Base-by-base conservation (phyloP, 306 rosid species). In the Sicyos edulis region DNA sequence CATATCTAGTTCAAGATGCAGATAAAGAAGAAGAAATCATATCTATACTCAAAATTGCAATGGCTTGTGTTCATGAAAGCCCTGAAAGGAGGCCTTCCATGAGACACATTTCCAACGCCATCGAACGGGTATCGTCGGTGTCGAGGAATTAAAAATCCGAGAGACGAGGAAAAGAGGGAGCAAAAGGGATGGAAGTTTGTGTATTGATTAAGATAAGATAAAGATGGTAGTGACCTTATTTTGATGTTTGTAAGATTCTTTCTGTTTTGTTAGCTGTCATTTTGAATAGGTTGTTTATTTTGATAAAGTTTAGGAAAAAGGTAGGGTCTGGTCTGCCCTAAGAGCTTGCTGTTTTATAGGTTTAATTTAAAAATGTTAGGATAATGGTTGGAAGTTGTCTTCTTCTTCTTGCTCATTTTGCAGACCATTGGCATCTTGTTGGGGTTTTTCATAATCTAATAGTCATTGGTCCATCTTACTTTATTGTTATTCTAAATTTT, bases 41-140 rank as follows among this genome's bases (percentile, higher is more conserved):
- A 16, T 96, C 83, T 37, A 91, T 87, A 63, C 77, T 93, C 80
- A 91, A 91, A 89, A 84, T 93, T 50, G 95, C 97, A 44, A 84
- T 93, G 87, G 97, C 99, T 55, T 91, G 97, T 80, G 86, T 87
- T 37, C 90, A 86, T 56, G 82, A 79, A 73, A 87, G 88, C 85
- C 95, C 99, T 0, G 99, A 93, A 74, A 91, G 85, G 80, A 91
- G 97, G 81, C 99, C 99, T 13, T 60, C 91, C 37, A 86, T 93
- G 97, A 88, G 91, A 80, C 95, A 91, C 73, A 81, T 91, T 2
- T 83, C 80, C 24, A 92, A 93, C 58, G 95, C 89, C 82, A 75
- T 93, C 74, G 95, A 91, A 65, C 85, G 92, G 84, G 57, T 88
- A 79, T 71, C 82, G 4, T 68, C 85, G 45, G 37, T 74, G 42